Evolutionary conservation across 2,329 filamentous ascomycete genomes (phyloP).

Genomic region (Aureobasidium sp.): DNA sequence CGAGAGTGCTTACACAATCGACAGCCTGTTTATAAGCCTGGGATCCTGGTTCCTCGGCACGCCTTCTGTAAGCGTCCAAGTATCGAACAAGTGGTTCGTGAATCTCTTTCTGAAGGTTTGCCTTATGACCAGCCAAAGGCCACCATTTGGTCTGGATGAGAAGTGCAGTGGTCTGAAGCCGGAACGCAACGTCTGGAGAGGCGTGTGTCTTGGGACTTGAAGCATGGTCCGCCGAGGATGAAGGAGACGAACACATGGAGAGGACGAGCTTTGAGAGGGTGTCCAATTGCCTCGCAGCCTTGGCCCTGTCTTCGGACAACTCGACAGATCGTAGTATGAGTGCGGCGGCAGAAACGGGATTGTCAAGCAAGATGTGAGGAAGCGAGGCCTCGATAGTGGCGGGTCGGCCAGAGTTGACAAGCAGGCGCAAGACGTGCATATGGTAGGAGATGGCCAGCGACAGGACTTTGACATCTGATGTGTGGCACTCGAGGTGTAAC

Average conservation of each 20-base stretch:
- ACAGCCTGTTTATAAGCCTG: neutral
- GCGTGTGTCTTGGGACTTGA: constrained; percentile 47
- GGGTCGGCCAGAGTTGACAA: constrained; percentile 52
- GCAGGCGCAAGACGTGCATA: constrained; percentile 53
- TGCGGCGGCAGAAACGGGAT: constrained; percentile 48
- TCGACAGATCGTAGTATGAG: constrained; percentile 45
- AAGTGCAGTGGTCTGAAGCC: constrained; percentile 56
- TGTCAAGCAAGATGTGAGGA: constrained; percentile 45
- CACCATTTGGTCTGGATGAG: constrained; percentile 56
- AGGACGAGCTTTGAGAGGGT: constrained; percentile 56
- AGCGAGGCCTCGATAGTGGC: constrained; percentile 49
- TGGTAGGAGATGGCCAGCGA: constrained; percentile 57
- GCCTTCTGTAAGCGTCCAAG: constrained; percentile 45
- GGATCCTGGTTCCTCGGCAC: neutral
- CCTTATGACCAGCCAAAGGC: constrained; percentile 51
- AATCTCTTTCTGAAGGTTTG: constrained; percentile 54
- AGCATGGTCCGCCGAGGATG: constrained; percentile 51
- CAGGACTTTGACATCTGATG: constrained; percentile 26
- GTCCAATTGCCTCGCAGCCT: constrained; percentile 58
- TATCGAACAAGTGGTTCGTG: constrained; percentile 57
- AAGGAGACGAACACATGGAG: constrained; percentile 58
- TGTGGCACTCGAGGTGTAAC: constrained; percentile 47
- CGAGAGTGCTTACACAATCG: neutral
- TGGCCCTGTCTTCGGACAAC: constrained; percentile 41
- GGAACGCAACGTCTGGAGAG: constrained; percentile 49